phyloP scores from a whole-genome alignment of 257 asterid genomes.

The Fraxinus excelsior region DNA sequence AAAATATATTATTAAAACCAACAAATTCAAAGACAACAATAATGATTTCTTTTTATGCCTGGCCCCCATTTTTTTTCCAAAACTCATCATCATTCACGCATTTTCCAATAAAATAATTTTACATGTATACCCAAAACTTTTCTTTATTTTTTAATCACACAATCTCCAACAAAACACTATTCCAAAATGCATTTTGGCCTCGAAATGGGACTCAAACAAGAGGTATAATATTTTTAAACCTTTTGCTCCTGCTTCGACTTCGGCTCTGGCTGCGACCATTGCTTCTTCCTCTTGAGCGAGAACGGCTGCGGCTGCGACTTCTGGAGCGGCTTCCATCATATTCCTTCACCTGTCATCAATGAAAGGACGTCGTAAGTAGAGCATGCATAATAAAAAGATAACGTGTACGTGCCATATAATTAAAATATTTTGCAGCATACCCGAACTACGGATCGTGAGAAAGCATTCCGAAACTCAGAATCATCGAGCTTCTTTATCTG shows the following conservation, averaged over 20 bases:
- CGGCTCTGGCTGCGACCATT: conserved; percentile 66
- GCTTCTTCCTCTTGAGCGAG: conserved; percentile 71
- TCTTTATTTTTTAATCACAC: too few species aligned
- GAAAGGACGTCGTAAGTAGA: conserved; percentile 11
- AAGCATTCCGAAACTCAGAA: conserved; percentile 93
- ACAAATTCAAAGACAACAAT: conserved; percentile 6
- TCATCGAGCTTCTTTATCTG: conserved; percentile 94
- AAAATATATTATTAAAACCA: not conserved
- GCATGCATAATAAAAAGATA: not conserved
- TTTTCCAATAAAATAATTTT: too few species aligned
- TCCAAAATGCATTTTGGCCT: too few species aligned
- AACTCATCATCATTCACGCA: too few species aligned
- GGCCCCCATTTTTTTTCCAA: too few species aligned
- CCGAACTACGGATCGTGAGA: conserved; percentile 72
- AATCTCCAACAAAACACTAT: too few species aligned
- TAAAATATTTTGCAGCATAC: conserved; percentile 41
- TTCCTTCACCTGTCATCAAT: conserved; percentile 70
- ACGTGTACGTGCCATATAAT: not conserved
- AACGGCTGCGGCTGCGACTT: conserved; percentile 59
- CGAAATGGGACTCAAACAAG: too few species aligned
- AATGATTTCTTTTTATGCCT: not conserved
- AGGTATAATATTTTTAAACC: conserved; percentile 35
- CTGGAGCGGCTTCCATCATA: conserved; percentile 76
- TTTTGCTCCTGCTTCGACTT: conserved; percentile 90
- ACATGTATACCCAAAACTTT: too few species aligned